Evolutionary conservation across 331 rosid species (phyloP).

Genomic region (Rhamnella rubrinervis): DNA sequence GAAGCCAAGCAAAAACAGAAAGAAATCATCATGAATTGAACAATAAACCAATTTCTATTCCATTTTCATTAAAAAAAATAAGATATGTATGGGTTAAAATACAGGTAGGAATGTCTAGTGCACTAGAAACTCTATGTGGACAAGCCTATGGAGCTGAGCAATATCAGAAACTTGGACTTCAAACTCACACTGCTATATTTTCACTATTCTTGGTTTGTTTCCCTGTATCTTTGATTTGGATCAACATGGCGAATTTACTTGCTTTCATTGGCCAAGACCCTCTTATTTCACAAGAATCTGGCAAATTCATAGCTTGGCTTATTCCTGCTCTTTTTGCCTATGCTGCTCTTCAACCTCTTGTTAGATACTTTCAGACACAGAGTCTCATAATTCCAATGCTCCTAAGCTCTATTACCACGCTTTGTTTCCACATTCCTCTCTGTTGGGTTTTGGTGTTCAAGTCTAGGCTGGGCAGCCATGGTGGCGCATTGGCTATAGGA

Average conservation of each 20-base stretch:
- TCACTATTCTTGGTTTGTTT: conserved; percentile 49
- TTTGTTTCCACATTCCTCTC: conserved; percentile 56
- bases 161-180: conserved; percentile 57
- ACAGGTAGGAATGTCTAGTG: conserved; percentile 77
- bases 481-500: conserved; percentile 73
- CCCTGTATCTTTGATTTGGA: conserved; percentile 65
- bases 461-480: conserved; percentile 46
- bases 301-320: conserved; percentile 60
- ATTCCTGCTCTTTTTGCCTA: conserved; percentile 74
- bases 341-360: conserved; percentile 53
- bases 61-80: too few relatives aligned
- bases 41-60: too few relatives aligned
- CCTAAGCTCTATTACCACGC: conserved; percentile 36
- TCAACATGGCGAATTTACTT: conserved; percentile 52
- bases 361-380: conserved; percentile 64
- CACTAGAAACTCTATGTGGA: conserved; percentile 76
- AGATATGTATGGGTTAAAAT: background rate
- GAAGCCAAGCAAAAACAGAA: too few relatives aligned
- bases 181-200: conserved; percentile 57
- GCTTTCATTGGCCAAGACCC: conserved; percentile 73
- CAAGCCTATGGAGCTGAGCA: conserved; percentile 84
- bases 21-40: too few relatives aligned
- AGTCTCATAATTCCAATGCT: conserved; percentile 62
- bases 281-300: conserved; percentile 73
- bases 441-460: conserved; percentile 61